Conservation (phyloP, 495 filamentous ascomycete genomes). For the Entonaema liquescens region DNA sequence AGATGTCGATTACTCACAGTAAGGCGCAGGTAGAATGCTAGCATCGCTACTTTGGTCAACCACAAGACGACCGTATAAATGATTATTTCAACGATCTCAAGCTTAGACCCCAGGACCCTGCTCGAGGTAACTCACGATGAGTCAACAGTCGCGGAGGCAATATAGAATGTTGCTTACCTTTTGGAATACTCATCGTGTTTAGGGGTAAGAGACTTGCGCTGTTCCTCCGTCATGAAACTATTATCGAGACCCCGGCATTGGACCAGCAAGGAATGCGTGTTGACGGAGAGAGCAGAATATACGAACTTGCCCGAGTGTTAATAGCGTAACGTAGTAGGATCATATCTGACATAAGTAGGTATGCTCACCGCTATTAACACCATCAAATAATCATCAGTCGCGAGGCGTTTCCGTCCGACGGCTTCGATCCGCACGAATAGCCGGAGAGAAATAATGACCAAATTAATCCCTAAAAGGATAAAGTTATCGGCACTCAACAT, state of each 20-base stretch:
- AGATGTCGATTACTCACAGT: background rate
- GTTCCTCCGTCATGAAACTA: background rate
- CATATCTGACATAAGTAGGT: background rate
- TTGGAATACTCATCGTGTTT: background rate
- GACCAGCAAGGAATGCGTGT: background rate
- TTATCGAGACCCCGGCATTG: background rate
- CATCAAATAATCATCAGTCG: background rate
- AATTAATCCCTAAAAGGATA: background rate
- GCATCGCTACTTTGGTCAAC: background rate
- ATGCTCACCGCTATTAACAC: background rate
- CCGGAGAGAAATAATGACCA: background rate
- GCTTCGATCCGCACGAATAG: background rate
- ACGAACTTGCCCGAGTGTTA: background rate
- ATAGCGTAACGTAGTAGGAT: background rate
- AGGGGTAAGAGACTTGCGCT: background rate
- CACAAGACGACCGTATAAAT: background rate
- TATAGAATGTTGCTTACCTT: background rate
- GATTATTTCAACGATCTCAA: background rate
- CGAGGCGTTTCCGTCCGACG: background rate
- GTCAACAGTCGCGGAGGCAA: no score
- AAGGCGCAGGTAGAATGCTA: background rate
- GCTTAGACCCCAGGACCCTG: background rate
- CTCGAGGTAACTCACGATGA: background rate
- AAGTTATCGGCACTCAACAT: background rate
- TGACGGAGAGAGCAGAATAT: background rate